Conservation (phyloP, 1,284 basidiomycete genomes). For the Puccinia brachypodii region DNA sequence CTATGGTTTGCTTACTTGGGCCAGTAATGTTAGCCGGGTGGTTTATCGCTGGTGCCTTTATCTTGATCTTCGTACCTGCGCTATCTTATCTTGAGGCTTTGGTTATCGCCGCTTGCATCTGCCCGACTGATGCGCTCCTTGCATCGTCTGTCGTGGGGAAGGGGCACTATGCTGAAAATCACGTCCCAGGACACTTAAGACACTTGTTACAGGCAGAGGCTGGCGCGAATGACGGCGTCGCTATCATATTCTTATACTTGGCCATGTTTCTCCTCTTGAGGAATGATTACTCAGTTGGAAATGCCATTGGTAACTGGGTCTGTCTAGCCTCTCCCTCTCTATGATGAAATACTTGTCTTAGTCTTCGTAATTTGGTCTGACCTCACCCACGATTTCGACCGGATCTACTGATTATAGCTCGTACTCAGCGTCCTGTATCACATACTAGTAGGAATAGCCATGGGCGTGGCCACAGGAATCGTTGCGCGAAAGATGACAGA, state of each 20-base stretch:
- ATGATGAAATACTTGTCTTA: background rate
- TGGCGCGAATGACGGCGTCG: conserved; percentile 70
- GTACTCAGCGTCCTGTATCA: conserved; percentile 56
- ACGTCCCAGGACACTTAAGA: conserved; percentile 91
- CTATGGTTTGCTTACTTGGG: conserved; percentile 55
- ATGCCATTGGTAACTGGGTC: conserved; percentile 13
- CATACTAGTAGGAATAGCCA: conserved; percentile 55
- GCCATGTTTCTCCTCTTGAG: conserved; percentile 67
- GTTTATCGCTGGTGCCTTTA: conserved; percentile 55
- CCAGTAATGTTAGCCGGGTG: conserved; percentile 58
- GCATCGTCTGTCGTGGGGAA: conserved; percentile 64
- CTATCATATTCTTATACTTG: conserved; percentile 93
- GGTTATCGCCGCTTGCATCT: conserved; percentile 72
- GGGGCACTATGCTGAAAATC: conserved; percentile 96
- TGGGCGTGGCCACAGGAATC: conserved; percentile 56
- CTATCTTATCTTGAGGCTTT: conserved; percentile 82
- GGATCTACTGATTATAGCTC: background rate
- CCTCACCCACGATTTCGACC: background rate
- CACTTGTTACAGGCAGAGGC: conserved; percentile 91
- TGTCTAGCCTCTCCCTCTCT: conserved; percentile 49
- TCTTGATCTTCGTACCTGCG: conserved; percentile 81
- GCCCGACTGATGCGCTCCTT: conserved; percentile 57
- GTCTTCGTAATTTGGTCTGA: no score
- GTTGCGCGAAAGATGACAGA: conserved; percentile 55
- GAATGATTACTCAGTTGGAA: background rate